Base-by-base conservation (phyloP, 1,139 yeast genomes). In the Hanseniaspora sp. region DNA sequence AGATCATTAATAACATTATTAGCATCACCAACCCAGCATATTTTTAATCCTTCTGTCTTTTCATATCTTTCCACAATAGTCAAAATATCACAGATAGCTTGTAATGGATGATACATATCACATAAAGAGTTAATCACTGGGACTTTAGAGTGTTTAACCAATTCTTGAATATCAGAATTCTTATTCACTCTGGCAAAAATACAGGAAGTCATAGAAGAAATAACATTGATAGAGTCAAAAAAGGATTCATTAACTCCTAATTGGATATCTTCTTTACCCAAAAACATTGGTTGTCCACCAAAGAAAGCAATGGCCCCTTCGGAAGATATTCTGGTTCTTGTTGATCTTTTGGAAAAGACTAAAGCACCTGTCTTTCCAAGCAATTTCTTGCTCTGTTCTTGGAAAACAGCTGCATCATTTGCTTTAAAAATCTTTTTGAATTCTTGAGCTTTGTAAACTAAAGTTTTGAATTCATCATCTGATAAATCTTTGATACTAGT, bases 21-120 rank as follows among this genome's bases (percentile, higher is more conserved):
- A 46, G 97, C 83, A 67, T 92, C 98, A 57, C 98, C 98, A 31
- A 92, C 80, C 98, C 98, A 92, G 1, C 96, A 81, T 56, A 92
- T 72, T 63, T 88, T 90, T 60, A 88, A 75, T 23, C 69, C 68
- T 5, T 82, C 69, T 69, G 92, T 96, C 61, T 82, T 80, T 15
- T 43, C 46, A 12, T 44, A 51, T 34, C 29, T 38, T 44, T 51
- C 54, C n/a, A 51, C 13, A 56, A 92, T 85, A 5, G 97, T 88
- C 62, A 87, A 72, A 57, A 92, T 66, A 68, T 92, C 98, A 55
- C 97, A 81, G 59, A 92, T 85, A 4, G 97, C 96, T 71, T 92
- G 98, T 62, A 92, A 74, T 15, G 98, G 98, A 68, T 92, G 98
- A 70, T 78, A 92, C 58, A 74, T 81, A 66, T 92, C 98, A 72